These are phyloP conservation scores for Melastoma malabathricum DNA, from an alignment of 345 rosid genomes.

Conservation along the genomic window DNA sequence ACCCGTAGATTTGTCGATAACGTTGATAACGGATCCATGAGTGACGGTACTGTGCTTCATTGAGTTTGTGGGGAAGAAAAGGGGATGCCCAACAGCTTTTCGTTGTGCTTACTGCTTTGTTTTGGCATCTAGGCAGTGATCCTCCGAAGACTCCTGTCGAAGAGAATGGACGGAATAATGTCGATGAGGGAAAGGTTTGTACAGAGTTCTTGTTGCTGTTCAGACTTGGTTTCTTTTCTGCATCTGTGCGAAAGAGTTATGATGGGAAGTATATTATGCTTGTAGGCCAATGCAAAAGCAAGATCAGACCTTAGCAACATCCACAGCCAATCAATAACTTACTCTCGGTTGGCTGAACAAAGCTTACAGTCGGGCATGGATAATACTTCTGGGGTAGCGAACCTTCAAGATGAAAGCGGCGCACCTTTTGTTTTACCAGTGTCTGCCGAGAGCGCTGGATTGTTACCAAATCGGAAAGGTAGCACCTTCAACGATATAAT, in stretches of 20 bases:
- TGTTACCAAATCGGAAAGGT: slow-evolving; percentile 58
- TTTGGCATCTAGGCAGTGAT: slow-evolving; percentile 3
- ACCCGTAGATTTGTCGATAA: slow-evolving; percentile 50
- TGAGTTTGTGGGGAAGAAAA: neutral
- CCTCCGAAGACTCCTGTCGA: neutral
- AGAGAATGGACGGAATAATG: neutral
- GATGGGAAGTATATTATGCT: neutral
- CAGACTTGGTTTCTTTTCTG: neutral
- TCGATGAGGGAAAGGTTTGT: neutral
- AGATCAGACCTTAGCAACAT: slow-evolving; percentile 24
- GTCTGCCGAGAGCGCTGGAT: slow-evolving; percentile 76
- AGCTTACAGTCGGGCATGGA: slow-evolving; percentile 15
- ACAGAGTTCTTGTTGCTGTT: neutral
- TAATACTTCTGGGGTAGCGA: slow-evolving; percentile 15
- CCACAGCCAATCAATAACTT: slow-evolving; percentile 61
- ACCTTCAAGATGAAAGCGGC: slow-evolving; percentile 17
- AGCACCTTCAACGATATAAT: neutral
- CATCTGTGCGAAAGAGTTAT: neutral
- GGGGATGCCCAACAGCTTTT: slow-evolving; percentile 1
- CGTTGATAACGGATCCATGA: slow-evolving; percentile 16
- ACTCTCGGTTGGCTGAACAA: slow-evolving; percentile 51
- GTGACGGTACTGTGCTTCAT: slow-evolving; percentile 20
- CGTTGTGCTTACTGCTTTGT: slow-evolving; percentile 5
- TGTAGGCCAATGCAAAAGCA: slow-evolving; percentile 16
- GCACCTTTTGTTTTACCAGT: slow-evolving; percentile 49